Evolutionary conservation across 208 protist species (phyloP), one percentile per base, ranked within the genome.

Genomic region (Crithidia brevicula): DNA sequence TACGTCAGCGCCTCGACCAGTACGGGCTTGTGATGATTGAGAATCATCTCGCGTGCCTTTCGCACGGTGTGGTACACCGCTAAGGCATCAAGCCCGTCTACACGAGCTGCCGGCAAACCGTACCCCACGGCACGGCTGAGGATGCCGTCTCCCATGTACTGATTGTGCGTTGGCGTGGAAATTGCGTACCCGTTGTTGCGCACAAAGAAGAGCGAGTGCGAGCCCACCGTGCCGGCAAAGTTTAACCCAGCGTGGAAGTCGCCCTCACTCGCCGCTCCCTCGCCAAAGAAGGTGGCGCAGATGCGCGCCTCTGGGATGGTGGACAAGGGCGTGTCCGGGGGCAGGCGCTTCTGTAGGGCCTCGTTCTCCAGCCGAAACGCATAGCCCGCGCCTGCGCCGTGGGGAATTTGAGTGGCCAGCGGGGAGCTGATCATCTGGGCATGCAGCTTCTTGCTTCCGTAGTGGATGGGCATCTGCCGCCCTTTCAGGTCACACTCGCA

Each of bases 401-500:
- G 98, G 20, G 98, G 97, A 33, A 99, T 91, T 82, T 99, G 98
- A 22, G 98, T 99, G 28, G 83, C 97, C 1, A 99, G 81, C 15
- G 98, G 97, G 18, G 97, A 98, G 57, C 93, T 98, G 56, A 99
- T 91, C 68, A 98, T 98, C 72, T 99, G 97, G 42, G 96, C 93
- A 70, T 98, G 88, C 25, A 98, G 88, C 30, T 61, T 62, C n/a
- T 74, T 77, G 28, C 86, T 98, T 25, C 98, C 98, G 67, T 98
- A 99, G 81, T 99, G 98, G 28, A 99, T 98, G 13, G 98, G 98
- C 98, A 99, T 99, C 86, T 99, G 97, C 9, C 97, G 83, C 10
- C 97, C 97, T 72, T 98, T 98, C 46, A 94, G 60, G 38, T 82
- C 56, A 72, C 94, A 85, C 57, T 96, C 92, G 58, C 65, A 78